Percentiles rank a stretch among this genome's conserved stretches.
Evolutionary conservation across 2,329 filamentous ascomycete genomes (phyloP).

Genomic region (Colletotrichum limetticola): DNA sequence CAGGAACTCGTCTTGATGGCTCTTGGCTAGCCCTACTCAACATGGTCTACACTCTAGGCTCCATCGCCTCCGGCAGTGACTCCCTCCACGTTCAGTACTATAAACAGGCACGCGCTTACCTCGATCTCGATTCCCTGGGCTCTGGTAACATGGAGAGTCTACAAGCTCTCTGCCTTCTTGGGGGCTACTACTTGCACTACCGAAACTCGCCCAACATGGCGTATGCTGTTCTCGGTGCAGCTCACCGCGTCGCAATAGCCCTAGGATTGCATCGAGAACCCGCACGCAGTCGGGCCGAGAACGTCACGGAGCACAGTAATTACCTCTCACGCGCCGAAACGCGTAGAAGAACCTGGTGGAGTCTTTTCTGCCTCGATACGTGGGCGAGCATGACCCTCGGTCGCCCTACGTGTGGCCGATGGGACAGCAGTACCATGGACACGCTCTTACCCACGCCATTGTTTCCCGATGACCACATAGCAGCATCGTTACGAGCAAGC

Average conservation of each 20-base stretch:
- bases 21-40: slow-evolving; percentile 71
- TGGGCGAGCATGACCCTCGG: slow-evolving; percentile 55
- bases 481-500: slow-evolving; percentile 41
- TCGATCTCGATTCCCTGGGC: slow-evolving; percentile 67
- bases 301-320: slow-evolving; percentile 5
- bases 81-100: slow-evolving; percentile 68
- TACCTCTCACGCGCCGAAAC: slow-evolving; percentile 41
- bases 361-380: slow-evolving; percentile 53
- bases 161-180: slow-evolving; percentile 37
- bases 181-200: slow-evolving; percentile 39
- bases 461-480: slow-evolving; percentile 39
- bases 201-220: slow-evolving; percentile 40
- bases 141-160: slow-evolving; percentile 43
- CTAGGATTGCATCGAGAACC: slow-evolving; percentile 37
- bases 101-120: slow-evolving; percentile 61
- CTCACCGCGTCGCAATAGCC: slow-evolving; percentile 36
- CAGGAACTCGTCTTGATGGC: slow-evolving; percentile 62
- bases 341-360: slow-evolving; percentile 55
- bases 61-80: slow-evolving; percentile 67
- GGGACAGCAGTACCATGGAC: slow-evolving; percentile 45
- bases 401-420: slow-evolving; percentile 45
- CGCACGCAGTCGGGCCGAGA: slow-evolving; percentile 3
- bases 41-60: slow-evolving; percentile 71
- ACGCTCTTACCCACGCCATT: slow-evolving; percentile 39
- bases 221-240: slow-evolving; percentile 36